Percentiles rank a stretch among this genome's conserved stretches.
These are phyloP conservation scores for Carallia pectinifolia DNA, from an alignment of 345 rosid species.

Conservation along the genomic window DNA sequence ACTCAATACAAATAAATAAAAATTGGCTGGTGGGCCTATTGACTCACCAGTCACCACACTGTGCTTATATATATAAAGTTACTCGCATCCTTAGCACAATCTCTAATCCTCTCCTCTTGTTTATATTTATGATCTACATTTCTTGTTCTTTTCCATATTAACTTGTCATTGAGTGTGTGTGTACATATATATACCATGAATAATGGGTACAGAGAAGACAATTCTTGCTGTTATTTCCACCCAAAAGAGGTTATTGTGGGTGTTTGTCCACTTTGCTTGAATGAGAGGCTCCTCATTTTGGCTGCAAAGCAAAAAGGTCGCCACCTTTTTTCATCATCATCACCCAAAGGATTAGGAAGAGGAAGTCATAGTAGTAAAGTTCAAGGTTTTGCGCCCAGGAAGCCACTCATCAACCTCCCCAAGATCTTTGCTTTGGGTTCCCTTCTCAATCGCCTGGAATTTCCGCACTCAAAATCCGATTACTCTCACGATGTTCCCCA, in stretches of 20 bases:
- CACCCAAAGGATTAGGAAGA: slow-evolving; percentile 9
- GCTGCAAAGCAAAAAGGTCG: slow-evolving; percentile 58
- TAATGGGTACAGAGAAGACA: slow-evolving; percentile 52
- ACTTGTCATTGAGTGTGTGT: neutral
- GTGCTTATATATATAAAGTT: neutral
- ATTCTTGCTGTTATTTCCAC: slow-evolving; percentile 70
- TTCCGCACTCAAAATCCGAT: slow-evolving; percentile 57
- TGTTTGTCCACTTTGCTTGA: slow-evolving; percentile 75
- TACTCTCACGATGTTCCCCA: slow-evolving; percentile 37
- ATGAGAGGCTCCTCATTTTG: slow-evolving; percentile 79
- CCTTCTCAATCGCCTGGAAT: slow-evolving; percentile 67
- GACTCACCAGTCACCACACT: neutral
- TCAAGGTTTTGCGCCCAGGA: slow-evolving; percentile 22
- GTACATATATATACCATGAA: slow-evolving; percentile 35
- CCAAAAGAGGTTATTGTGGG: slow-evolving; percentile 63
- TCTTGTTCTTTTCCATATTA: neutral
- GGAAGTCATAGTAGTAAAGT: slow-evolving; percentile 4
- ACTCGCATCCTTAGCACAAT: neutral
- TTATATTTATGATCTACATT: neutral
- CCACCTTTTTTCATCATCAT: slow-evolving; percentile 27
- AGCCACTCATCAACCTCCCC: slow-evolving; percentile 47
- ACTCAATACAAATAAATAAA: neutral
- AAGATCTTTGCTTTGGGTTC: slow-evolving; percentile 78
- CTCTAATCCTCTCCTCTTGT: neutral
- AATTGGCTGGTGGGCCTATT: slow-evolving; percentile 14